Base-by-base conservation (phyloP, 352 stramenopile species). In the Phytophthora foliorum region DNA sequence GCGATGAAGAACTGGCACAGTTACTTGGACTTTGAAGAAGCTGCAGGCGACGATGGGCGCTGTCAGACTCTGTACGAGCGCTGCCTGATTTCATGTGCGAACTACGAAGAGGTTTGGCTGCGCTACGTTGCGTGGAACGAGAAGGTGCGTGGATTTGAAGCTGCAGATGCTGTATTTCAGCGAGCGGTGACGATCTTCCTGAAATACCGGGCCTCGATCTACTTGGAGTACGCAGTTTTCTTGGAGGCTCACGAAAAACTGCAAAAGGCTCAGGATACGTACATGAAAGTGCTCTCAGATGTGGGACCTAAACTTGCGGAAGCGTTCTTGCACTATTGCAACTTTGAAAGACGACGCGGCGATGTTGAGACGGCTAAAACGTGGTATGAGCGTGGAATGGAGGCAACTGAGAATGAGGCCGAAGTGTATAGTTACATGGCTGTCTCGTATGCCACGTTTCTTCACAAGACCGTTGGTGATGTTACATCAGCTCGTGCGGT, bases 101-200 rank as follows among this genome's bases (percentile, higher is more conserved):
- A 94, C 72, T 94, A 94, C 63, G 84, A 93, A 55, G 75, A 90
- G 39, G 84, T 94, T 66, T 94, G 87, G 87, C 57, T 92, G 24
- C 87, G 87, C 27, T 94, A 86, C 53, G 81, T 77, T 45, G 62
- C 76, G 32, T 94, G 85, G 84, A 85, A 72, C 45, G 87, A 91
- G 29, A 78, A 69, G 16, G 66, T 74, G 14, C 63, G 75, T 27
- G 83, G 82, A 0, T 90, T 93, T 72, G 70, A 90, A 19, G 82
- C 75, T 6, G 87, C 87, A 7, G 81, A 90, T 36, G 70, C 59
- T n/a, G 72, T 94, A 7, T 93, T 88, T 49, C 70, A 86, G 57
- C 80, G 83, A 36, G 87, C 85, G 0, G 77, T 90, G 25, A 74
- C 63, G 13, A 77, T 91, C 19, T 94, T 92, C 34, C 63, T 94